A percentile compares a stretch with the other conserved stretches of the same genome.
Conservation (phyloP, 306 rosid species). For the Casuarina glauca region DNA sequence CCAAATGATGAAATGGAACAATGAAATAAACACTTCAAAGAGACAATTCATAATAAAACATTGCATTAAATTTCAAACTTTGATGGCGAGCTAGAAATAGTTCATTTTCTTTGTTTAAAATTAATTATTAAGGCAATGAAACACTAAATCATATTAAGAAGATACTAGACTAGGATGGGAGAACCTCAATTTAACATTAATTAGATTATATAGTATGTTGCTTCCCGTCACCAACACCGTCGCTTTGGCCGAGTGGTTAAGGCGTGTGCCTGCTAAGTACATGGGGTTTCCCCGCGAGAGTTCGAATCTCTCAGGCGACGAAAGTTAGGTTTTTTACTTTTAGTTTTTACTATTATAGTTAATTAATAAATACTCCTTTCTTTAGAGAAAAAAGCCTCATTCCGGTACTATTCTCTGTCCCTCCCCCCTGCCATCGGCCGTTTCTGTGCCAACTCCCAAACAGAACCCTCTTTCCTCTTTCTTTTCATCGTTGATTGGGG, state of each 20-base stretch:
- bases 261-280: slow-evolving; percentile 97
- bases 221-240: background rate
- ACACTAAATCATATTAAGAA: too few species aligned
- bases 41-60: too few species aligned
- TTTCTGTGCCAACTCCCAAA: background rate
- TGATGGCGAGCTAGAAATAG: too few species aligned
- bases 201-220: too few species aligned
- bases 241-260: slow-evolving; percentile 99
- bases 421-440: background rate
- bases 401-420: background rate
- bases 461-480: background rate
- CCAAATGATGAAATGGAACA: too few species aligned
- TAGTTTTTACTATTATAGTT: background rate
- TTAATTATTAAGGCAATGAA: too few species aligned
- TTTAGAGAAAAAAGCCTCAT: background rate
- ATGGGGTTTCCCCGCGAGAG: slow-evolving; percentile 96
- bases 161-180: too few species aligned
- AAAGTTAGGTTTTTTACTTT: fast-evolving
- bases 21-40: too few species aligned
- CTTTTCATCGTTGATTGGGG: background rate
- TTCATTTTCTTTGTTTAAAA: too few species aligned
- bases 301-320: slow-evolving; percentile 95
- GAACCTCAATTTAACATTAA: too few species aligned
- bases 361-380: too few species aligned
- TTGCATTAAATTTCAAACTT: too few species aligned